Evolutionary conservation across 352 stramenopile genomes (phyloP).

Genomic region (Phytophthora sp.): DNA sequence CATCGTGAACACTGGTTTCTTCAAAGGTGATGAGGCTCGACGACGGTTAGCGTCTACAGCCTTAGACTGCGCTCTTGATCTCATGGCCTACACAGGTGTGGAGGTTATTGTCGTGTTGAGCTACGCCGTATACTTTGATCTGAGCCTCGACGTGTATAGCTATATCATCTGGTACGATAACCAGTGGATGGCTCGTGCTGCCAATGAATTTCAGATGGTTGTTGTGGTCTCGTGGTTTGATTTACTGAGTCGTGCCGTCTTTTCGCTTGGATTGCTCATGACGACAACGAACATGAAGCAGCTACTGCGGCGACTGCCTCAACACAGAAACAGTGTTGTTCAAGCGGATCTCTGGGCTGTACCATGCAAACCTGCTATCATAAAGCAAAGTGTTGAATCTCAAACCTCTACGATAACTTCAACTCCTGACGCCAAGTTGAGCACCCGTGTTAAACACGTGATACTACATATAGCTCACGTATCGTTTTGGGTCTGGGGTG

Average conservation of each 20-base stretch:
- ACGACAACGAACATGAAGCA: constrained; percentile 6
- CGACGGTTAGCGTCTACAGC: constrained; percentile 3
- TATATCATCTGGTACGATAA: constrained; percentile 1
- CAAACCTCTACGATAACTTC: too few relatives aligned
- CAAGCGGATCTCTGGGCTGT: background rate
- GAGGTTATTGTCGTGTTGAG: constrained; percentile 6
- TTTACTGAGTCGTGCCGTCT: background rate
- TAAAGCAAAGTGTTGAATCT: background rate
- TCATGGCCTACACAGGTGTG: constrained; percentile 2
- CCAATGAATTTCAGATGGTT: constrained; percentile 11
- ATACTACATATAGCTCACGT: constrained; percentile 5
- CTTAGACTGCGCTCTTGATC: constrained; percentile 1
- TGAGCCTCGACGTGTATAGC: background rate
- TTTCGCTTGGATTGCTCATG: background rate
- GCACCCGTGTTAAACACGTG: too few relatives aligned
- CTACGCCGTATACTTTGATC: constrained; percentile 2
- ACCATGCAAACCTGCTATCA: background rate
- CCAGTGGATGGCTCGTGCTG: constrained; percentile 3
- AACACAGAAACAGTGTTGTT: background rate
- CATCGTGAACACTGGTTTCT: background rate
- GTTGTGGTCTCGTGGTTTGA: constrained; percentile 7
- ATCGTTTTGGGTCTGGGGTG: constrained; percentile 21
- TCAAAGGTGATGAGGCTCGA: constrained; percentile 8
- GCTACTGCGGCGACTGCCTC: constrained; percentile 1
- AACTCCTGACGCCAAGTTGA: too few relatives aligned